phyloP scores from a whole-genome alignment of 2,329 filamentous ascomycete genomes.

The Talaromyces sp. region DNA sequence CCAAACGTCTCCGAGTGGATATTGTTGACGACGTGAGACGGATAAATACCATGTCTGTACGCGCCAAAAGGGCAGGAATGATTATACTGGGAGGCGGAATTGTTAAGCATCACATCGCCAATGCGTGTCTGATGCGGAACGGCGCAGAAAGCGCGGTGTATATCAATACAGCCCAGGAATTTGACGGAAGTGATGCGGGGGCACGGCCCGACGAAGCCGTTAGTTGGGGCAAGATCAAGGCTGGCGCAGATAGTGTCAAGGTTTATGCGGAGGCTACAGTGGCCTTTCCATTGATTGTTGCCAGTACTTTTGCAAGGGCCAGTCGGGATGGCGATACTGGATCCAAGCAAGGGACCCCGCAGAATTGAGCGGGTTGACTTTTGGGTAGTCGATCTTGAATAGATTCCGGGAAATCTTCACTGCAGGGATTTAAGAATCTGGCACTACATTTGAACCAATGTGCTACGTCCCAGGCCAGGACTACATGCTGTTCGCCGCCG shows the following conservation, averaged over 20 bases:
- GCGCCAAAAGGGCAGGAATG: constrained; percentile 86
- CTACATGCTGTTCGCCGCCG: neutral
- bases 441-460: neutral
- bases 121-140: constrained; percentile 95
- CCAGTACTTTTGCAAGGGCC: constrained; percentile 60
- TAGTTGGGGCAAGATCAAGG: constrained; percentile 98
- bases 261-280: constrained; percentile 68
- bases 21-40: constrained; percentile 90
- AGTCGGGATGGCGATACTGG: constrained; percentile 14
- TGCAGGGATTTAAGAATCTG: neutral
- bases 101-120: constrained; percentile 98
- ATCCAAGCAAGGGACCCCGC: neutral
- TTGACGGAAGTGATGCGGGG: constrained; percentile 94
- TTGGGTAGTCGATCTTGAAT: neutral
- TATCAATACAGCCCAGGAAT: constrained; percentile 96
- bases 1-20: constrained; percentile 76
- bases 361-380: neutral
- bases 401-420: neutral
- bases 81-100: constrained; percentile 91
- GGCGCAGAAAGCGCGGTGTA: constrained; percentile 96
- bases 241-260: constrained; percentile 84
- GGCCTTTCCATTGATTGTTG: constrained; percentile 65
- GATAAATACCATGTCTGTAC: constrained; percentile 87
- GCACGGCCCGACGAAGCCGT: constrained; percentile 94
- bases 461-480: neutral